Percentiles rank a stretch among this genome's conserved stretches.
Conservation (phyloP, 2,329 filamentous ascomycete genomes). For the Phialemoniopsis sp. region DNA sequence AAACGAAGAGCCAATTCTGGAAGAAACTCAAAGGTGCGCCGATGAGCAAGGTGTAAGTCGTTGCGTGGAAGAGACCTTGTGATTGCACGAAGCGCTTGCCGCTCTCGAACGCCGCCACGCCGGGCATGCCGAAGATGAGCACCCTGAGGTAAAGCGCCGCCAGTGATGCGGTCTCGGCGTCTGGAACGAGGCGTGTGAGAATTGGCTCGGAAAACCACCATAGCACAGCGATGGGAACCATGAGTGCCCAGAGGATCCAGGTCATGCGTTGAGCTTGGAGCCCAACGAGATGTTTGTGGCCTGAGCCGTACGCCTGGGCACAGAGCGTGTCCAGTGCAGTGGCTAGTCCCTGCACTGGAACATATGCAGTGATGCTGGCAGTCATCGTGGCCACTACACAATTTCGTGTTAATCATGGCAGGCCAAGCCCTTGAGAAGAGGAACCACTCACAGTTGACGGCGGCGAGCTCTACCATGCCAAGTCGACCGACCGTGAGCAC, state of each 20-base stretch:
- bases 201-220: conserved; percentile 61
- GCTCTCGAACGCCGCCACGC: conserved; percentile 69
- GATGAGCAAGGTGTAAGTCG: conserved; percentile 40
- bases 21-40: conserved; percentile 62
- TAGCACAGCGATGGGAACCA: conserved; percentile 61
- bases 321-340: conserved; percentile 72
- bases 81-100: conserved; percentile 75
- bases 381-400: conserved; percentile 53
- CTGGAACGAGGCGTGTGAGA: conserved; percentile 29
- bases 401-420: too few species aligned
- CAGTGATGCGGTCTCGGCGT: conserved; percentile 58
- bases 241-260: conserved; percentile 63
- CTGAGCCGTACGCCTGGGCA: conserved; percentile 69
- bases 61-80: conserved; percentile 70
- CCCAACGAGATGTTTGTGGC: conserved; percentile 65
- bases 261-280: conserved; percentile 70
- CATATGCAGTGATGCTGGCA: conserved; percentile 58
- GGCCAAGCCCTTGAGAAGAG: too few species aligned
- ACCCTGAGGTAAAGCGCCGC: conserved; percentile 69
- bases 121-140: conserved; percentile 64
- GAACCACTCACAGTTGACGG: conserved; percentile 40
- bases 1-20: conserved; percentile 72
- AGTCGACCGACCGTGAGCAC: conserved; percentile 58
- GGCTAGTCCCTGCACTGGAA: conserved; percentile 61
- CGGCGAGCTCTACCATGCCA: conserved; percentile 54